Conservation (phyloP, 2,329 filamentous ascomycete species). For the Clonostachys rhizophaga region DNA sequence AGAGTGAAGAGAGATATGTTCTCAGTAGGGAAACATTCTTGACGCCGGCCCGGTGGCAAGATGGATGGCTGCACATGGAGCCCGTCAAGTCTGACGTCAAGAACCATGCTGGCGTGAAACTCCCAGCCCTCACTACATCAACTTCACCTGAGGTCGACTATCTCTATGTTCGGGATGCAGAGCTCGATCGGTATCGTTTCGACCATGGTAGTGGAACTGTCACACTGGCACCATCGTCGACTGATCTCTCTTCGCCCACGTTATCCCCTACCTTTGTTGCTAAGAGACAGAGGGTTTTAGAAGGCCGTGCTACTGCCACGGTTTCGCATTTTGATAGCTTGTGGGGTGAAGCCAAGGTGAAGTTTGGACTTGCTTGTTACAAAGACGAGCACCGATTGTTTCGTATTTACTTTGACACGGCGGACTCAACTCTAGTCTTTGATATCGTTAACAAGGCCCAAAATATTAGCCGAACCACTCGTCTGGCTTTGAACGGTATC, state of each 20-base stretch:
- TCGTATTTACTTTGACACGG: not conserved
- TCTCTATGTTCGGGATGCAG: conserved; percentile 3
- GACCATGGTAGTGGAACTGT: not conserved
- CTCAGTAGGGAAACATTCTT: conserved; percentile 6
- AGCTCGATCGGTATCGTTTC: not conserved
- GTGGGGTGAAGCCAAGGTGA: not conserved
- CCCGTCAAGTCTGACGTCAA: not conserved
- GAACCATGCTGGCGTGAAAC: not conserved
- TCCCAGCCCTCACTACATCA: not conserved
- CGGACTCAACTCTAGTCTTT: not conserved
- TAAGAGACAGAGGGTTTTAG: conserved; percentile 2
- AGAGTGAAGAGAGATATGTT: conserved; percentile 3
- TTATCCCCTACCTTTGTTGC: conserved; percentile 4
- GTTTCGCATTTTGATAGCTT: not conserved
- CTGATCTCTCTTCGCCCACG: not conserved
- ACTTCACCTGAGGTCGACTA: conserved; percentile 2
- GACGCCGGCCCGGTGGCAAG: conserved; percentile 4
- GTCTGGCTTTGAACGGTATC: not conserved
- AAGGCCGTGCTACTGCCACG: not conserved
- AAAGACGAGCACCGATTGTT: conserved; percentile 4
- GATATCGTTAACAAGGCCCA: not conserved
- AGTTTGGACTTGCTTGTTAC: conserved; percentile 3
- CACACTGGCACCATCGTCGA: not conserved
- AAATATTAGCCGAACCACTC: not conserved
- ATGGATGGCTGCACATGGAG: conserved; percentile 2